phyloP scores from a whole-genome alignment of 768 basidiomycete species.

The Tricholoma saponaceum region DNA sequence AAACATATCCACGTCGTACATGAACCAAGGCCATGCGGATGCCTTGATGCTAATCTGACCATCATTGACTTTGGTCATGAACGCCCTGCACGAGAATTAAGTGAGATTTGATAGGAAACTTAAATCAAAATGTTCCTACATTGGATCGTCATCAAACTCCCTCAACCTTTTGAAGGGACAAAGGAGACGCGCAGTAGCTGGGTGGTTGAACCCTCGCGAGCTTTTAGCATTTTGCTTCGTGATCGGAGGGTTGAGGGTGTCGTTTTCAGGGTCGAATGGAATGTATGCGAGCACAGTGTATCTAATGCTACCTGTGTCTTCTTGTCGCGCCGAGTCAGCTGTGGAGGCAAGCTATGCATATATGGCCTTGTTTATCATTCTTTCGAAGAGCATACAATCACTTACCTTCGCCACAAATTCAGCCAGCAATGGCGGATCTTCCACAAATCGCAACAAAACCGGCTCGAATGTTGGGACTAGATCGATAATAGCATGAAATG shows the following conservation, averaged over 20 bases:
- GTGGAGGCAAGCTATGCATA: not conserved
- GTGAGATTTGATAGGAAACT: not conserved
- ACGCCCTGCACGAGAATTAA: not conserved
- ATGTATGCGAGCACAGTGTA: not conserved
- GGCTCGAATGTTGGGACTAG: not conserved
- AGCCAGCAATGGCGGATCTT: not conserved
- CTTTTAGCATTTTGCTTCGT: not conserved
- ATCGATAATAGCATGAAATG: not conserved
- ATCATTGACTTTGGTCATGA: not conserved
- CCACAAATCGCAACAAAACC: not conserved
- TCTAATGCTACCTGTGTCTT: not conserved
- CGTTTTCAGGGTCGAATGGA: not conserved
- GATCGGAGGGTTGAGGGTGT: not conserved
- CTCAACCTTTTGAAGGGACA: not conserved
- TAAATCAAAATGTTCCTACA: not conserved
- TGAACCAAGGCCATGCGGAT: not conserved
- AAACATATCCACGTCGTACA: too few relatives aligned
- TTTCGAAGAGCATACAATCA: not conserved
- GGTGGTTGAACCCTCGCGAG: not conserved
- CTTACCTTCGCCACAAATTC: not conserved
- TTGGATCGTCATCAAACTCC: not conserved
- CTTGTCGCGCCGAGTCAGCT: not conserved
- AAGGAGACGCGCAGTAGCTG: not conserved
- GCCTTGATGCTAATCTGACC: not conserved
- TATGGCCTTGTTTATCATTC: too few relatives aligned